These are phyloP conservation scores for Alopecurus myosuroides DNA, from an alignment of 176 grass and related monocot species.

Conservation along the genomic window DNA sequence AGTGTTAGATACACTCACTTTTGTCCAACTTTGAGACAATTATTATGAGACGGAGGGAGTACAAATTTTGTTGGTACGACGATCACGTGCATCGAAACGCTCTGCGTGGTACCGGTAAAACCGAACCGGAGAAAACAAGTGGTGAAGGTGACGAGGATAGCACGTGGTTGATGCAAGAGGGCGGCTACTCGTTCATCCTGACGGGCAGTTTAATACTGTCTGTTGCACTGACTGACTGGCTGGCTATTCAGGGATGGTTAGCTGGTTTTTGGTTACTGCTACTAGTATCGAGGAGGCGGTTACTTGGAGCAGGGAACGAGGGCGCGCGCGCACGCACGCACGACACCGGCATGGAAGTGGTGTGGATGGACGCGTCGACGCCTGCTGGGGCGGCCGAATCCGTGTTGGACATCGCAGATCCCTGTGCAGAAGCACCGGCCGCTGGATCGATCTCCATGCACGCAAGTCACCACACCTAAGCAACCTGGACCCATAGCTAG, in stretches of 20 bases:
- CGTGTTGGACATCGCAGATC: constrained; percentile 44
- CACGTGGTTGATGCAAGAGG: constrained; percentile 11
- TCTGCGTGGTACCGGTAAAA: constrained; percentile 16
- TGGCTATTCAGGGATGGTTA: not conserved
- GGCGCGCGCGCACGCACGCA: not conserved
- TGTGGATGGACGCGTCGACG: no score
- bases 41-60: no score
- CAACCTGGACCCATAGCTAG: no score
- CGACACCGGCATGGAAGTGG: no score
- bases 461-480: not conserved
- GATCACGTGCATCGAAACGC: not conserved
- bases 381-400: constrained; percentile 40
- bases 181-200: not conserved
- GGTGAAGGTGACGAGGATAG: not conserved
- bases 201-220: not conserved
- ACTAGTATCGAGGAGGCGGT: not conserved
- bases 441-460: not conserved
- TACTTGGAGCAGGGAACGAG: not conserved
- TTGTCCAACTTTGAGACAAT: no score
- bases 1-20: no score
- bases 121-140: constrained; percentile 3
- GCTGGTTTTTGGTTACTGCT: not conserved
- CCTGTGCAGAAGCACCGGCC: not conserved
- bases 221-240: not conserved
- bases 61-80: constrained; percentile 2